Percentiles rank a stretch among this genome's conserved stretches.
Conservation (phyloP, 345 rosid genomes). For the Gossypium mustelinum region DNA sequence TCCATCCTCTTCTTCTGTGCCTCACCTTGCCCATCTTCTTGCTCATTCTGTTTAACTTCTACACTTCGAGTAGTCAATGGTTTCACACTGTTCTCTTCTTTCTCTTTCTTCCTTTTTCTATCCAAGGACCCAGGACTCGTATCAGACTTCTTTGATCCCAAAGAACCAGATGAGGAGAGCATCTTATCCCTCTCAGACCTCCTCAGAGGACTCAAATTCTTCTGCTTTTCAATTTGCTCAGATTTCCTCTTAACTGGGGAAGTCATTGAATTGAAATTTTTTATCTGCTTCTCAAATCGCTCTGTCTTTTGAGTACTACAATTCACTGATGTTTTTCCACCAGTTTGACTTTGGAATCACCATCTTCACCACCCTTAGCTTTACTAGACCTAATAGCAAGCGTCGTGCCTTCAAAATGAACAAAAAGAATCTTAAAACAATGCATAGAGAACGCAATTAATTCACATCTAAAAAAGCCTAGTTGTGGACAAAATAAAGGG, state of each 20-base stretch:
- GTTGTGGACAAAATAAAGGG: neutral
- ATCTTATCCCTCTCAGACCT: slow-evolving; percentile 54
- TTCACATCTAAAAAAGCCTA: neutral
- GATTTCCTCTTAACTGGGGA: slow-evolving; percentile 32
- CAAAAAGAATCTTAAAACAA: neutral
- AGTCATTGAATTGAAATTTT: slow-evolving; percentile 24
- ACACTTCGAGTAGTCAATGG: slow-evolving; percentile 32
- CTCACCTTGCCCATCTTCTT: slow-evolving; percentile 7
- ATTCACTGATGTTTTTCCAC: slow-evolving; percentile 33
- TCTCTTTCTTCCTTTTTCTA: slow-evolving; percentile 29
- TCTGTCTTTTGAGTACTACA: slow-evolving; percentile 44
- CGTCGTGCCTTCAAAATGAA: slow-evolving; percentile 19
- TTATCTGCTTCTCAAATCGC: slow-evolving; percentile 36
- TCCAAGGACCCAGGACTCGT: slow-evolving; percentile 22
- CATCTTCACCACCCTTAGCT: slow-evolving; percentile 36
- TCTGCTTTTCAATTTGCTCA: slow-evolving; percentile 38
- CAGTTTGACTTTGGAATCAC: slow-evolving; percentile 29
- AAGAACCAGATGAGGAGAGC: slow-evolving; percentile 31
- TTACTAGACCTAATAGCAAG: slow-evolving; percentile 28
- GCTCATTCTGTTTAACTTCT: slow-evolving; percentile 20
- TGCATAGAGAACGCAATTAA: neutral
- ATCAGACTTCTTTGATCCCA: slow-evolving; percentile 35
- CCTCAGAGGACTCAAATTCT: slow-evolving; percentile 34
- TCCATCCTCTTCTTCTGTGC: slow-evolving; percentile 17
- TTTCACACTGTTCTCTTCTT: slow-evolving; percentile 30